Evolutionary conservation across 2,329 filamentous ascomycete species (phyloP), one percentile per base, ranked within the genome.

Genomic region (Cladosporium sp.): DNA sequence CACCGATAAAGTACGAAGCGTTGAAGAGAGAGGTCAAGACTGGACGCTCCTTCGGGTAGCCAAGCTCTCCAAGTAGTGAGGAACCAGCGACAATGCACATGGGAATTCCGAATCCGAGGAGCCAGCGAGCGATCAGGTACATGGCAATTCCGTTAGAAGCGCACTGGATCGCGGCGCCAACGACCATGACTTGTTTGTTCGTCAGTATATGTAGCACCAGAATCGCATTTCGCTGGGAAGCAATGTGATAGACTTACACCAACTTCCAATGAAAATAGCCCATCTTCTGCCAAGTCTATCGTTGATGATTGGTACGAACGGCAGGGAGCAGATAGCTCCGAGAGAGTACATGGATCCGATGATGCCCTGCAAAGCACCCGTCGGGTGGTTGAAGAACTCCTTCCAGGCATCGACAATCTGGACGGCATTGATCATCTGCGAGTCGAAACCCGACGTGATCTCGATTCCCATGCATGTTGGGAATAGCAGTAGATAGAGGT

Each of bases 381-480:
- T 44, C 28, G 63, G 84, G 49, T 84, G 52, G 4, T 76, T 76
- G 69, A 86, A 86, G 70, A 81, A 68, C 14, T 68, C 59, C 30
- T 68, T 36, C 55, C 55, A 58, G 3, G 55, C 18, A 36, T 41
- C 34, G 57, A 59, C 57, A 41, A 70, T 65, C 52, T 72, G 69
- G 32, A 70, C 62, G 18, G 68, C 67, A 57, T 71, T 71, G 65
- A 71, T 71, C 41, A 84, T 81, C 32, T 80, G 83, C 3, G 81
- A 83, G 70, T 87, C 86, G 70, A 87, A 88, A 0, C 86, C 85
- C 4, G 84, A 86, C 0, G 85, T 87, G 71, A 86, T 86, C 76
- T 88, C 87, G 66, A 88, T 86, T 57, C 86, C 86, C 78, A 88
- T 85, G 73, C 84, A 87, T 52, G 84, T 85, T 26, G 85, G 85